Evolutionary conservation across 2,329 filamentous ascomycete genomes (phyloP).

Genomic region (Orbilia oligospora): DNA sequence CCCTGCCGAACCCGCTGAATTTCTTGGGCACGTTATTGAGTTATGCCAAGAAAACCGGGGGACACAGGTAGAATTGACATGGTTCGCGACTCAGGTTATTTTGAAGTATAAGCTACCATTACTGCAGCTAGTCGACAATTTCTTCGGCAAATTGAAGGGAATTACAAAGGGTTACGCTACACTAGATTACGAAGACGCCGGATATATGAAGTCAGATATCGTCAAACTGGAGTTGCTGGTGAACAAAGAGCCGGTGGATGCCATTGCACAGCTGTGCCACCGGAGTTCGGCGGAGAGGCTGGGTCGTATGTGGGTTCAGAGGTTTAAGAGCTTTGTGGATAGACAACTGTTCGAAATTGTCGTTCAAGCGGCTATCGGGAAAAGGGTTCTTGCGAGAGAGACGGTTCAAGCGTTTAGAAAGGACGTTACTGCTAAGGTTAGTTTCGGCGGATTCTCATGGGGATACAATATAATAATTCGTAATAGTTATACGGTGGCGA

Average conservation of each 20-base stretch:
- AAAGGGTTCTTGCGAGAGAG: slow-evolving; percentile 87
- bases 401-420: slow-evolving; percentile 97
- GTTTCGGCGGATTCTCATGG: background rate
- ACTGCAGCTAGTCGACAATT: slow-evolving; percentile 91
- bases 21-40: slow-evolving; percentile 93
- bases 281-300: slow-evolving; percentile 83
- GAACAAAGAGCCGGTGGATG: slow-evolving; percentile 93
- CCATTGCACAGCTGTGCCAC: slow-evolving; percentile 91
- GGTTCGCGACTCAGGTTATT: slow-evolving; percentile 96
- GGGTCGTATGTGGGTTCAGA: slow-evolving; percentile 88
- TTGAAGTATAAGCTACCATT: slow-evolving; percentile 91
- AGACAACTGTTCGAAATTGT: slow-evolving; percentile 97
- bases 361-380: slow-evolving; percentile 90
- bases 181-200: slow-evolving; percentile 95
- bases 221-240: slow-evolving; percentile 93
- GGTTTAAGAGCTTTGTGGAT: slow-evolving; percentile 97
- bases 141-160: slow-evolving; percentile 96
- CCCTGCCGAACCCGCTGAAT: slow-evolving; percentile 79
- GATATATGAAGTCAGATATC: slow-evolving; percentile 83
- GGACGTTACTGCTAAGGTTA: slow-evolving; percentile 80
- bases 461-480: slow-evolving; percentile 70
- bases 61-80: slow-evolving; percentile 87
- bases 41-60: slow-evolving; percentile 85
- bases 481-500: slow-evolving; percentile 84
- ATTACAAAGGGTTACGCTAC: slow-evolving; percentile 95